These are phyloP conservation scores for Colletotrichum sp. DNA, from an alignment of 2,329 filamentous ascomycete genomes.

Conservation along the genomic window DNA sequence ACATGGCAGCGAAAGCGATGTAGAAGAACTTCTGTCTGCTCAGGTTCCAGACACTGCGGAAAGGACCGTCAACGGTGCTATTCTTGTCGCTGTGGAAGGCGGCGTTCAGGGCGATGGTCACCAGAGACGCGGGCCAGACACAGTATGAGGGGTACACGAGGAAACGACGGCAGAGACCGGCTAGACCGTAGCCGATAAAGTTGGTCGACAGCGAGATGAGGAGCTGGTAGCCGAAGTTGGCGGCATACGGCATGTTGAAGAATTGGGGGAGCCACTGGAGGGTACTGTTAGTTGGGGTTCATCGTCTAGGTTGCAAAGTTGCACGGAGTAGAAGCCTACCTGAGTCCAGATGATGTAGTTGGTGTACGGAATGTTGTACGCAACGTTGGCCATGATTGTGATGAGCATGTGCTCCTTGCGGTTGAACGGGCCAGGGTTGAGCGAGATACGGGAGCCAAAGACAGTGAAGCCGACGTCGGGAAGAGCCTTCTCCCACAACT, in stretches of 20 bases:
- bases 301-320: neutral
- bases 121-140: constrained; percentile 52
- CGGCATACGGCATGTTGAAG: constrained; percentile 48
- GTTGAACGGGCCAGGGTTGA: constrained; percentile 55
- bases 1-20: constrained; percentile 43
- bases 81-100: constrained; percentile 44
- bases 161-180: constrained; percentile 44
- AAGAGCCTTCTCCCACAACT: constrained; percentile 36
- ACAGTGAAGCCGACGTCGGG: constrained; percentile 35
- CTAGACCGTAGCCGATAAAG: constrained; percentile 53
- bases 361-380: constrained; percentile 45
- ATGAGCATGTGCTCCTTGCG: constrained; percentile 60
- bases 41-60: constrained; percentile 36
- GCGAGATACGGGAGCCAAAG: constrained; percentile 36
- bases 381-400: constrained; percentile 60
- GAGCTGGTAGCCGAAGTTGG: constrained; percentile 47
- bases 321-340: constrained; percentile 22
- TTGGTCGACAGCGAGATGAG: constrained; percentile 50
- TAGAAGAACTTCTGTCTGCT: constrained; percentile 46
- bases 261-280: constrained; percentile 36
- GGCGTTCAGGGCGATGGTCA: constrained; percentile 46
- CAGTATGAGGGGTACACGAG: constrained; percentile 50
- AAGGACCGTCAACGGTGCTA: constrained; percentile 31
- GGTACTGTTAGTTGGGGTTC: neutral
- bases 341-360: constrained; percentile 49